A percentile compares a stretch with the other conserved stretches of the same genome.
These are phyloP conservation scores for Emergomyces orientalis DNA, from an alignment of 2,329 filamentous ascomycete genomes.

Conservation along the genomic window DNA sequence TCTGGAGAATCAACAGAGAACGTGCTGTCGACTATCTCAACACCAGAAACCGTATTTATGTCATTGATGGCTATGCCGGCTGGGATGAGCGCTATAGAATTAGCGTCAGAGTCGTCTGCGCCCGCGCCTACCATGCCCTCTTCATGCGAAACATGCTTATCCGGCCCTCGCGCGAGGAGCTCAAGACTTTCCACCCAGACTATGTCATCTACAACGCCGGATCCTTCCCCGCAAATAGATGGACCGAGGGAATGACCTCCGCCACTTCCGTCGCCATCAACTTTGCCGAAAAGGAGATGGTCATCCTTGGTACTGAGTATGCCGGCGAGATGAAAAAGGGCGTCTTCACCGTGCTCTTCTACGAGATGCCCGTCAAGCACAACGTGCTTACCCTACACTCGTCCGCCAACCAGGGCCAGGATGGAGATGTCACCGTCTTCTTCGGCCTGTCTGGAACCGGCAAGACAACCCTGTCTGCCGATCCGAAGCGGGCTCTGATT, in stretches of 20 bases:
- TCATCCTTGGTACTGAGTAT: conserved; percentile 97
- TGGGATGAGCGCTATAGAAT: conserved; percentile 99
- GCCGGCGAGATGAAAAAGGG: conserved; percentile 98
- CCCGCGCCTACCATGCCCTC: conserved; percentile 96
- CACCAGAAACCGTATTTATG: conserved; percentile 97
- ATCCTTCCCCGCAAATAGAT: conserved; percentile 96
- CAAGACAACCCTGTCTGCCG: conserved; percentile 96
- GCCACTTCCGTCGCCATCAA: conserved; percentile 97
- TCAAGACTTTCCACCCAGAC: conserved; percentile 96
- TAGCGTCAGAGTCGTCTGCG: conserved; percentile 93
- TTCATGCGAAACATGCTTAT: conserved; percentile 99
- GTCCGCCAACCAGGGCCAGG: conserved; percentile 90
- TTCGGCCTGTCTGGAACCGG: conserved; percentile 97
- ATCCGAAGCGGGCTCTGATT: conserved; percentile 91
- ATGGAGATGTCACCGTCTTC: conserved; percentile 96
- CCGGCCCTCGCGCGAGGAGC: conserved; percentile 78
- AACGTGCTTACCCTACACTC: conserved; percentile 97
- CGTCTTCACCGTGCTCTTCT: conserved; percentile 98
- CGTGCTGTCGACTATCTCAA: conserved; percentile 98
- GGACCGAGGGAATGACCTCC: conserved; percentile 96
- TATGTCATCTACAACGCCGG: conserved; percentile 99
- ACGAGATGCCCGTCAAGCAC: conserved; percentile 99
- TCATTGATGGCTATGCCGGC: conserved; percentile 91
- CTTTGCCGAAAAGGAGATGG: conserved; percentile 99
- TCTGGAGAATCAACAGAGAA: conserved; percentile 99